Base-by-base conservation (phyloP, 1,284 basidiomycete species). In the Cronartium ribicola region DNA sequence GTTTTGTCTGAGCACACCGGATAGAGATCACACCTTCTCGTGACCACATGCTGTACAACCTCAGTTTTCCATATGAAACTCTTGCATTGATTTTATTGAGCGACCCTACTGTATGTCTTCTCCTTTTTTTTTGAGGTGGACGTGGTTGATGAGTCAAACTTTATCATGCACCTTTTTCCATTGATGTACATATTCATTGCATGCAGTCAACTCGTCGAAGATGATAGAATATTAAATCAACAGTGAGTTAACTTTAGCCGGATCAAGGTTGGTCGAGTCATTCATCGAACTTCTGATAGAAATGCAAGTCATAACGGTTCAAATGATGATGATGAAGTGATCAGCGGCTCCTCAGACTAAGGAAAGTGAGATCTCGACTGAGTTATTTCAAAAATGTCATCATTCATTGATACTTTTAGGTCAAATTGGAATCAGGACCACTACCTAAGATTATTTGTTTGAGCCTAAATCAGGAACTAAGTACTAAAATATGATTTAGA, bases 281-380 rank as follows among this genome's bases (percentile, higher is more conserved):
- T 48, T 48, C 44, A 48, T n/a, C 10, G 3, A 48, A 48, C 44
- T 11, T 48, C 44, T 3, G 29, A 29, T 29, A 29, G 29, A 29
- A 48, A 48, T 48, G 1, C 44, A 48, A 48, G 44, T 48, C 44
- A 48, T 48, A 48, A 3, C 44, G 44, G 44, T 11, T 11, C 11
- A 48, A 11, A 48, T 48, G 44, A 48, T 48, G 44, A 48, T 48
- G 44, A 48, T 48, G n/a, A n/a, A 48, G 44, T 48, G 44, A 48
- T 48, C 29, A 29, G 1, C n/a, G n/a, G 1, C 44, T 11, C n/a
- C 44, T 48, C 44, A 3, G 44, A 11, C 44, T 48, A 48, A 48
- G 3, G 10, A 1, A 48, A 48, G n/a, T 48, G 44, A 11, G 10
- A n/a, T 2, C 11, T 48, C 10, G 10, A n/a, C 1, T 48, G 44